Conservation (phyloP, 306 rosid species). For the Cucurbita pepo region DNA sequence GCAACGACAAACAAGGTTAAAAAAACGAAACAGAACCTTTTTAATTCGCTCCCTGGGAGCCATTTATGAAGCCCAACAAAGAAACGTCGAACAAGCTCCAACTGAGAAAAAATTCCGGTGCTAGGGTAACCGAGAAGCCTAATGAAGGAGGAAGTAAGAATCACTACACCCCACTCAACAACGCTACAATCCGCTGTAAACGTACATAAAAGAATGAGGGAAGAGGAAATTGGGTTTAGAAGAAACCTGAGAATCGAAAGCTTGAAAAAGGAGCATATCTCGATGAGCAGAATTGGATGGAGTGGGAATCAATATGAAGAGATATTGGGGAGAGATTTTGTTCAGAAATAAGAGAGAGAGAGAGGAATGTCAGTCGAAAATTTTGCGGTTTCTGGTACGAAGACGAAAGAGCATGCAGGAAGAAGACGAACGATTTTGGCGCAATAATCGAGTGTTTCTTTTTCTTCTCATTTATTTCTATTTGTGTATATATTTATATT, state of each 20-base stretch:
- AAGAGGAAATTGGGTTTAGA: not conserved
- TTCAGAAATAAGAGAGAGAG: not conserved
- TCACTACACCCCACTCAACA: not conserved
- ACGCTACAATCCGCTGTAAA: not conserved
- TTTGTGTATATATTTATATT: too few species aligned
- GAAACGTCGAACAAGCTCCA: not conserved
- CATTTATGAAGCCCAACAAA: not conserved
- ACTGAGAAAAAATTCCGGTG: not conserved
- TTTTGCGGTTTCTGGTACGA: not conserved
- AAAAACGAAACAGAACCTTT: not conserved
- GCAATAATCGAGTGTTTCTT: too few species aligned
- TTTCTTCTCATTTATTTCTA: too few species aligned
- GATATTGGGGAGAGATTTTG: not conserved
- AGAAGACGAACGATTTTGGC: not conserved
- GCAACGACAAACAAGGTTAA: not conserved
- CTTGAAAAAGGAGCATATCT: not conserved
- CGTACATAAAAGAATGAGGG: not conserved
- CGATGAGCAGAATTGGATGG: not conserved
- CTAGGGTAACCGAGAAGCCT: not conserved
- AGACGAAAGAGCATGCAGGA: not conserved
- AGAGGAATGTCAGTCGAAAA: not conserved
- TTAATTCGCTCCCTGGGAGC: conserved; percentile 10
- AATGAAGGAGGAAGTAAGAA: not conserved
- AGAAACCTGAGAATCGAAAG: not conserved
- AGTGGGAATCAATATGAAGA: not conserved